Evolutionary conservation across 2,329 filamentous ascomycete species (phyloP).

Genomic region (Fusarium virguliforme): DNA sequence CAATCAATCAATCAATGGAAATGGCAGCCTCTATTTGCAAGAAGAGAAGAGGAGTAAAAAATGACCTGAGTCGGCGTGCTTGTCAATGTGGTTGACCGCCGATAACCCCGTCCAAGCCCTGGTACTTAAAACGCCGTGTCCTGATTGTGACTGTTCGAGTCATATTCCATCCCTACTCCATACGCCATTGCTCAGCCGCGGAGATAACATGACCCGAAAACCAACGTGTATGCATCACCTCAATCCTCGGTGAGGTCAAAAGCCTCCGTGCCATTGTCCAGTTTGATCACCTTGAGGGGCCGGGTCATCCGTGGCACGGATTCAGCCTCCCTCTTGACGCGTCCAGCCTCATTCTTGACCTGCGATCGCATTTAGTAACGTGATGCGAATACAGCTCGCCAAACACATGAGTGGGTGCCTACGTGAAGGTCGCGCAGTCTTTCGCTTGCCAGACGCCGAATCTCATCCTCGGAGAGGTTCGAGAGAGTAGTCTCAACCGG

Average conservation of each 20-base stretch:
- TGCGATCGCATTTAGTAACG: neutral
- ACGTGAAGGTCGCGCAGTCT: constrained; percentile 39
- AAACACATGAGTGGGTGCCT: neutral
- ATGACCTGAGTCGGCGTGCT: neutral
- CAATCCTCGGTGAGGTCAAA: constrained; percentile 41
- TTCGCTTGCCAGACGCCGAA: constrained; percentile 43
- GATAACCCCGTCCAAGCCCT: neutral
- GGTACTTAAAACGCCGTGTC: neutral
- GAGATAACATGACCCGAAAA: neutral
- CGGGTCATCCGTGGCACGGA: neutral
- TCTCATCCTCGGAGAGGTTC: constrained; percentile 34
- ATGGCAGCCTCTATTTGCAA: no score
- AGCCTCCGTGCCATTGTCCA: constrained; percentile 32
- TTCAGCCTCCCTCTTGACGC: constrained; percentile 32
- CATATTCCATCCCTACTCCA: neutral
- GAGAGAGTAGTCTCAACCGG: neutral
- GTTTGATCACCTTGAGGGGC: constrained; percentile 32
- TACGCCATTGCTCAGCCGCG: neutral
- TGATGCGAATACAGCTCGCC: neutral
- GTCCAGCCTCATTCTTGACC: constrained; percentile 7
- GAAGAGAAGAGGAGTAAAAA: neutral
- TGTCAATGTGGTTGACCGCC: neutral
- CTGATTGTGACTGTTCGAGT: neutral
- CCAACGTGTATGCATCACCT: neutral
- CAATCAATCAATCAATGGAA: no score